Evolutionary conservation across 176 grass and related monocot genomes (phyloP).

Genomic region (Triticum monococcum): DNA sequence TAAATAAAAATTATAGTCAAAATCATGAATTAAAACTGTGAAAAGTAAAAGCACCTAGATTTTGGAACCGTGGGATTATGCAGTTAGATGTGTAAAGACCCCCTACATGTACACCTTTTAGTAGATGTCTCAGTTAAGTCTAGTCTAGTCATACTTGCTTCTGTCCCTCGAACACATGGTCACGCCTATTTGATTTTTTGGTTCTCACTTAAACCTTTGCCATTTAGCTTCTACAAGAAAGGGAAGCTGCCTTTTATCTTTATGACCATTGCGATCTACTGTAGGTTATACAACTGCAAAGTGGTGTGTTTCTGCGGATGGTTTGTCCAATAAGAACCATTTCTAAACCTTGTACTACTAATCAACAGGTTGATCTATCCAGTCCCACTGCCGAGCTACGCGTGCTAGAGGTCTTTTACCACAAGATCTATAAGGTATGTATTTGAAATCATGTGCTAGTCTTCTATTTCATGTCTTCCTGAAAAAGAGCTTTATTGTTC

Average conservation of each 20-base stretch:
- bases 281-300: not conserved
- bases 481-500: not conserved
- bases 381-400: constrained; percentile 77
- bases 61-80: not conserved
- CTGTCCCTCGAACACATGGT: not conserved
- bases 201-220: constrained; percentile 2
- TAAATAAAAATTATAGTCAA: not conserved
- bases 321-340: constrained; percentile 7
- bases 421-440: constrained; percentile 93
- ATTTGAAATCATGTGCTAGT: not conserved
- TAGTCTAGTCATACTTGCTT: constrained; percentile 15
- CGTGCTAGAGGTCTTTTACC: constrained; percentile 90
- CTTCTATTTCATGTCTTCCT: constrained; percentile 1
- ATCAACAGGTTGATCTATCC: constrained; percentile 88
- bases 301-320: not conserved
- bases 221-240: not conserved
- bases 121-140: not conserved
- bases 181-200: not conserved
- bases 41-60: not conserved
- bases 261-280: not conserved
- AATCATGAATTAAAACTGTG: not conserved
- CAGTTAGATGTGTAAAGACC: constrained; percentile 1
- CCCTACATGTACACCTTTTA: not conserved
- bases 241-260: not conserved
- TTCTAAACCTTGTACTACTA: constrained; percentile 7